Evolutionary conservation across 2,329 filamentous ascomycete genomes (phyloP), one percentile per base, ranked within the genome.

Genomic region (Cladophialophora carrionii): DNA sequence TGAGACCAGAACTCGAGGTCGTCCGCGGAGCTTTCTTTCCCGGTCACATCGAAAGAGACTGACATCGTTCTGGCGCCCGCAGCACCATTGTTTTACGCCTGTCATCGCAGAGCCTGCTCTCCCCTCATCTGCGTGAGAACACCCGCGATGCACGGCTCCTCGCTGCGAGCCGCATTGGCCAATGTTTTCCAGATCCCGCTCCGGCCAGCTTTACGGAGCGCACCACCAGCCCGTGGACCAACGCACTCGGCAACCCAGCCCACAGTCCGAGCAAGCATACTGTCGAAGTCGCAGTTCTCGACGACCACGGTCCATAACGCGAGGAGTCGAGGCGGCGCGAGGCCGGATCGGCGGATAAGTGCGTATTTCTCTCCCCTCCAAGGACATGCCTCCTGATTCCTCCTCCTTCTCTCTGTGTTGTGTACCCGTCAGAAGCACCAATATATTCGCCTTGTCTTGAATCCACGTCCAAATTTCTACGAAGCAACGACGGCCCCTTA

Each of bases 261-360:
- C 48, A 34, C 68, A 37, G 24, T 61, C 20, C 62, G 22, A 24
- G 31, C 29, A 17, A 10, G 55, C 9, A n/a, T 34, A 17, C 43
- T 32, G 7, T 52, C 41, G 32, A 61, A 17, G 4, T 34, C 65
- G 22, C 57, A 76, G 3, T 81, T 81, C 68, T 80, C 79, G 10
- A 77, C 77, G 5, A 79, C 77, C 29, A 71, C 74, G 32, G 66
- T 73, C 8, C 70, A 78, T 22, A 73, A 75, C n/a, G 79, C 79
- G 64, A 78, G 79, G 63, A 72, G 70, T 12, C 68, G 70, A 24
- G 72, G 70, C 2, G 68, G 71, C 24, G 64, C 20, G 0, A 71
- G 71, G 17, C 69, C 70, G 17, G 80, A 82, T 65, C 75, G 74
- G 64, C 72, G 80, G 73, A 77, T 83, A 57, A 82, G 81, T 83